phyloP scores from a whole-genome alignment of 2,329 filamentous ascomycete species.

The Aspergillus fumigatiaffinis region DNA sequence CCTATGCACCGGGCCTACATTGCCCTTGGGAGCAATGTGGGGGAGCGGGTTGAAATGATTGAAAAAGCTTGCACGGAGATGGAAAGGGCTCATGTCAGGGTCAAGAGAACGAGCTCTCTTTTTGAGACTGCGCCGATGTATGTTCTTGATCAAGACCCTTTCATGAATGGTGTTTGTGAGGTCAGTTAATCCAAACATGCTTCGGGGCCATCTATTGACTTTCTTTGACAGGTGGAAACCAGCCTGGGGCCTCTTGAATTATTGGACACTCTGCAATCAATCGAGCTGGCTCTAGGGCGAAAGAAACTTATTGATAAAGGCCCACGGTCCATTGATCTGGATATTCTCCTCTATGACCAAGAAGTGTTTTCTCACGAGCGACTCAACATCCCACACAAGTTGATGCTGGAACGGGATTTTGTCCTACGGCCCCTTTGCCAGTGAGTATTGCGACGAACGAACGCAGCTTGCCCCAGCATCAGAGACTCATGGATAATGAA shows the following conservation, averaged over 20 bases:
- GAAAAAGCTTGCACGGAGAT: conserved; percentile 78
- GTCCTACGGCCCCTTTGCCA: conserved; percentile 77
- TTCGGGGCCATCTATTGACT: conserved; percentile 2
- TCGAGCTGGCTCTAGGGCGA: conserved; percentile 76
- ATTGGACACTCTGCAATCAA: conserved; percentile 74
- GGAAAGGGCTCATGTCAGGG: conserved; percentile 65
- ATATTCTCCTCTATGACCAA: conserved; percentile 79
- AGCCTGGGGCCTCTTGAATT: conserved; percentile 69
- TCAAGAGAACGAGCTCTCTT: conserved; percentile 77
- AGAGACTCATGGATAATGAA: background rate
- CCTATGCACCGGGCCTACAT: conserved; percentile 61
- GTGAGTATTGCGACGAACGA: conserved; percentile 18
- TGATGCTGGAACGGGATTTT: conserved; percentile 89
- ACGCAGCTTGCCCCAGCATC: background rate
- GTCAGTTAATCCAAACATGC: conserved; percentile 48
- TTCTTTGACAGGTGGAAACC: conserved; percentile 67
- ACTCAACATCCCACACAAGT: conserved; percentile 76
- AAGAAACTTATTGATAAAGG: conserved; percentile 88
- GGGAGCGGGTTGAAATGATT: conserved; percentile 78
- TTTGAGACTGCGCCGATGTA: conserved; percentile 99
- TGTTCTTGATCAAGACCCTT: conserved; percentile 78
- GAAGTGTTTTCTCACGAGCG: conserved; percentile 63
- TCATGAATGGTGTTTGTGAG: conserved; percentile 90
- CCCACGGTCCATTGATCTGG: conserved; percentile 88
- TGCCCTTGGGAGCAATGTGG: conserved; percentile 88